Percentiles rank a stretch among this genome's conserved stretches.
phyloP scores from a whole-genome alignment of 2,329 filamentous ascomycete genomes.

The Beauveria medogensis region DNA sequence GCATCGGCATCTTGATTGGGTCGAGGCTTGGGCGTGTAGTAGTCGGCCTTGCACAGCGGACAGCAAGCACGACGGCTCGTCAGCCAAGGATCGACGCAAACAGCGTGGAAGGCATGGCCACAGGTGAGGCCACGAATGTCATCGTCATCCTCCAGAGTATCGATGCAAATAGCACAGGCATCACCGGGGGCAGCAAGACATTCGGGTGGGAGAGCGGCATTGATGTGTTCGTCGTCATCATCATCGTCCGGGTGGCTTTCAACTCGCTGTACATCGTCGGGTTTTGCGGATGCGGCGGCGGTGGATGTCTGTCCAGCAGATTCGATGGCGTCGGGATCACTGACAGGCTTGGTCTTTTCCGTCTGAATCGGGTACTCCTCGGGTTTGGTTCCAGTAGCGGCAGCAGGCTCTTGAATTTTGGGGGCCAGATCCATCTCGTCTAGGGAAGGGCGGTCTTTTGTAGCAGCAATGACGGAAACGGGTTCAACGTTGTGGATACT shows the following conservation, averaged over 20 bases:
- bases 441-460: slow-evolving; percentile 37
- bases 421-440: slow-evolving; percentile 31
- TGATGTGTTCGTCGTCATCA: slow-evolving; percentile 71
- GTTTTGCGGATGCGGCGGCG: slow-evolving; percentile 18
- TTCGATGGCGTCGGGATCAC: slow-evolving; percentile 8
- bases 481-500: slow-evolving; percentile 64
- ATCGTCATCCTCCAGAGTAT: slow-evolving; percentile 88
- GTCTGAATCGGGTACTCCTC: slow-evolving; percentile 13
- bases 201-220: slow-evolving; percentile 73
- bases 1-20: slow-evolving; percentile 39
- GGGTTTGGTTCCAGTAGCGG: slow-evolving; percentile 15
- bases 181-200: slow-evolving; percentile 77
- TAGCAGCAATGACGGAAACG: slow-evolving; percentile 35
- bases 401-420: slow-evolving; percentile 14
- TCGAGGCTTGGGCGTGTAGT: slow-evolving; percentile 88
- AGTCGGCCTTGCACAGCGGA: slow-evolving; percentile 95
- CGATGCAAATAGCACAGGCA: slow-evolving; percentile 93
- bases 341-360: slow-evolving; percentile 13
- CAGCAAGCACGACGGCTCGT: slow-evolving; percentile 92
- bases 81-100: slow-evolving; percentile 92
- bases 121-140: slow-evolving; percentile 90
- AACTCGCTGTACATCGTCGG: slow-evolving; percentile 29
- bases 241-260: slow-evolving; percentile 44
- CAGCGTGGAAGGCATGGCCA: slow-evolving; percentile 96
- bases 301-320: slow-evolving; percentile 19